Evolutionary conservation across 495 filamentous ascomycete species (phyloP).

Genomic region (Pyronema domesticum): DNA sequence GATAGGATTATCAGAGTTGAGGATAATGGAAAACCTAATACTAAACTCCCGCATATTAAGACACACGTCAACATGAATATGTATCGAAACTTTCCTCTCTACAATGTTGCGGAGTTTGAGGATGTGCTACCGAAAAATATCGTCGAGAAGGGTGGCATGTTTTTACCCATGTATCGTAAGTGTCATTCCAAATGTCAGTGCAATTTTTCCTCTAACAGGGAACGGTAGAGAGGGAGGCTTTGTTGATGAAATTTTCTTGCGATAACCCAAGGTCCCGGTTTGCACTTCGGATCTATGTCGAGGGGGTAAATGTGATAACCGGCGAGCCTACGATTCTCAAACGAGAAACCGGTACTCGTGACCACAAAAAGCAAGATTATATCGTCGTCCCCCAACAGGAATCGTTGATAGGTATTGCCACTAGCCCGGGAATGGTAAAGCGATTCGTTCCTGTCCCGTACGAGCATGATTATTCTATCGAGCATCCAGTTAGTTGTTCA

Average conservation of each 20-base stretch:
- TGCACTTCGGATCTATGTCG: conserved; percentile 31
- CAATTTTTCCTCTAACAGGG: no score
- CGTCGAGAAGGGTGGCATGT: conserved; percentile 29
- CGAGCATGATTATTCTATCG: conserved; percentile 31
- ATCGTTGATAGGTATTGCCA: conserved; percentile 34
- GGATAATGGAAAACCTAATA: conserved; percentile 23
- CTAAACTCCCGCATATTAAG: conserved; percentile 28
- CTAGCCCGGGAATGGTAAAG: conserved; percentile 22
- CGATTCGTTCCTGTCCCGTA: conserved; percentile 32
- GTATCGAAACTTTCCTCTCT: conserved; percentile 31
- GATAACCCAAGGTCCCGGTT: no score
- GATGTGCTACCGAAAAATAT: conserved; percentile 24
- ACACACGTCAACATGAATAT: no score
- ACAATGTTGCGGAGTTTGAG: conserved; percentile 23
- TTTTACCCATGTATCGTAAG: conserved; percentile 29
- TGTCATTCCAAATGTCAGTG: no score
- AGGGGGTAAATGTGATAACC: conserved; percentile 33
- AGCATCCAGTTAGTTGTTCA: no score
- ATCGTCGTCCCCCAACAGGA: conserved; percentile 29
- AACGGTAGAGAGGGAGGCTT: no score
- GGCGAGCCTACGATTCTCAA: conserved; percentile 24
- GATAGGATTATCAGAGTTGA: conserved; percentile 32
- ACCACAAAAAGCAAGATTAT: conserved; percentile 29
- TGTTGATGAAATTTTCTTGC: no score
- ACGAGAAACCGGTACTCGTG: background rate